Base-by-base conservation (phyloP, 176 grass and related monocot genomes). In the Carex pumila region DNA sequence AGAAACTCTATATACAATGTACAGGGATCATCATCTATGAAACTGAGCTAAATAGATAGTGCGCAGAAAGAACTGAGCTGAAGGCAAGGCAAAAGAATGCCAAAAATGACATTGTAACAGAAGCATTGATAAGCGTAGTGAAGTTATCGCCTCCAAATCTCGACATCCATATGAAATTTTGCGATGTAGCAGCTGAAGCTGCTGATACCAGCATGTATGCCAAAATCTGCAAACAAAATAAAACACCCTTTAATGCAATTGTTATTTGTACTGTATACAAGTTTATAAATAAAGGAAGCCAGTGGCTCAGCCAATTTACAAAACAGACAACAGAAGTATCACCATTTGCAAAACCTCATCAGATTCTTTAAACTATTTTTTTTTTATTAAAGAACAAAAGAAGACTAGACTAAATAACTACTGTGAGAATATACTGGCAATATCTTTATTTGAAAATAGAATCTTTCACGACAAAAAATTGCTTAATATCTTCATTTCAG, bases 121-220 rank as follows among this genome's bases (percentile, higher is more conserved):
- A 91, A 71, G 83, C 89, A 54, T 92, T 85, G 55, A 94, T 87
- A 58, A 94, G 85, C 81, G 81, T 88, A 1, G 94, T 89, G 5
- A 97, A 94, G 10, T 87, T 81, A 83, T 97, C 94, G 14, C 87
- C 87, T 78, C 90, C 92, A 83, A 97, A 97, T 80, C 87, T 87
- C 6, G 88, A 91, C 13, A 94, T 81, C 92, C 90, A 94, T 32
- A 90, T 86, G 83, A 77, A 87, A 86, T 83, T 97, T 34, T 87
- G 92, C 34, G 94, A 94, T 53, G 90, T 84, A 8, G 94, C 88
- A 10, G 90, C 81, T 69, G 94, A 97, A 61, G 94, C 92, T 13
- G 94, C 88, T 69, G 94, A 97, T 56, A 97, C 69, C 9, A 97
- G 85, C 37, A 97, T 81, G 73, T 97, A 94, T 12, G 92, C 92